Base-by-base conservation (phyloP, 2,329 filamentous ascomycete species). In the Biscogniauxia sp. region DNA sequence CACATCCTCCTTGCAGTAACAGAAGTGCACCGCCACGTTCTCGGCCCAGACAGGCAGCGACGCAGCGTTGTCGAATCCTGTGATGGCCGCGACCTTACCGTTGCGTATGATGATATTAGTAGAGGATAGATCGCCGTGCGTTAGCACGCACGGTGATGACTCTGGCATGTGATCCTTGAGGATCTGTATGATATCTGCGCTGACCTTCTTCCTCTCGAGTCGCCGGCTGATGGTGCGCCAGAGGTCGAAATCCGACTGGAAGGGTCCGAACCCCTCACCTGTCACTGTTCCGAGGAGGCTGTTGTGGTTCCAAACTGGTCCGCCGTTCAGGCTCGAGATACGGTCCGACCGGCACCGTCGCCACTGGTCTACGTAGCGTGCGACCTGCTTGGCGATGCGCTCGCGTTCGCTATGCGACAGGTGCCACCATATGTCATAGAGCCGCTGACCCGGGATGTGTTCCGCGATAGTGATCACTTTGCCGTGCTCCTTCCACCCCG, bases 351-450 rank as follows among this genome's bases (percentile, higher is more conserved):
- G 58, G n/a, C 64, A 51, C 20, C 52, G 41, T 2, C 70, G 63
- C 71, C 70, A 73, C 41, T 61, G 59, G 2, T 64, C 58, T 3
- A 71, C 52, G 32, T 64, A 63, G 13, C 55, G 37, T 1, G 61
- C 65, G 1, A 72, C 69, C 53, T 72, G 58, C 20, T 54, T 57
- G 1, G 69, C 71, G 25, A 72, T 62, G 9, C 25, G 4, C 49
- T 67, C 61, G 5, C 59, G 62, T 9, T 67, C 57, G 2, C 52
- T 13, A 0, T 41, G 19, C 13, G 53, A 19, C 5, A 72, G 54
- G 5, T 62, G 37, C 63, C 67, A 68, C 71, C 69, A 73, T 9
- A 70, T 61, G 23, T 72, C 70, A 52, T 68, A 69, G 1, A 73
- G 61, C 5, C 67, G 60, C 8, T 67, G 28, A 0, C 70, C 71